Percentiles rank a stretch among this genome's conserved stretches.
phyloP scores from a whole-genome alignment of 2,329 filamentous ascomycete genomes.

The Lecanoromycetidae sp. region DNA sequence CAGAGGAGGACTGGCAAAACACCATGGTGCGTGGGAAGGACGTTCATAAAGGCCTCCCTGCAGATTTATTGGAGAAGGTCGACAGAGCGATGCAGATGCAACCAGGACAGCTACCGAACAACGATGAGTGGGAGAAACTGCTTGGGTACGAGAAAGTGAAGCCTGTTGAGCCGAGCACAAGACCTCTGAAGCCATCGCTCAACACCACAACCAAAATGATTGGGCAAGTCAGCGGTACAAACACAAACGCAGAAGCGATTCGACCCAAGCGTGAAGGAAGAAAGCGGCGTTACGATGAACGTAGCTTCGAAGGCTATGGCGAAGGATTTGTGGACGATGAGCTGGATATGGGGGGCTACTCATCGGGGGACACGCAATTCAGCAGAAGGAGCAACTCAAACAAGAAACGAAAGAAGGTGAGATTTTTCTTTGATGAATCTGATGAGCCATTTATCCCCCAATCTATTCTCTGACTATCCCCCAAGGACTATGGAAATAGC shows the following conservation, averaged over 20 bases:
- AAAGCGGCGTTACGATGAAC: constrained; percentile 38
- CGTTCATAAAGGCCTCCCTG: constrained; percentile 29
- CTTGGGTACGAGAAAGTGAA: constrained; percentile 36
- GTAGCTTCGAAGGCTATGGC: constrained; percentile 38
- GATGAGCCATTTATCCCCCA: constrained; percentile 15
- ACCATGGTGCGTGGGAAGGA: constrained; percentile 37
- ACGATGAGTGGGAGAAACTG: constrained; percentile 37
- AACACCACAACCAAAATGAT: constrained; percentile 21
- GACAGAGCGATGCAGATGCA: constrained; percentile 38
- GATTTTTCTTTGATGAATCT: background rate
- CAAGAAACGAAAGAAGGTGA: constrained; percentile 39
- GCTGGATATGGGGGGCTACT: constrained; percentile 31
- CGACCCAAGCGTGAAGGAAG: constrained; percentile 37
- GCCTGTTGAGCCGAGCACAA: constrained; percentile 26
- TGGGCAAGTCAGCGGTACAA: constrained; percentile 21
- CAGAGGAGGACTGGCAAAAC: constrained; percentile 40
- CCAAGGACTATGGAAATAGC: constrained; percentile 8
- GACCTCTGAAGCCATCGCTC: constrained; percentile 22
- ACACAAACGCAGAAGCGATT: constrained; percentile 23
- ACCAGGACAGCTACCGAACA: constrained; percentile 34
- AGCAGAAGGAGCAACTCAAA: constrained; percentile 26
- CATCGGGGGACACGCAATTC: constrained; percentile 28
- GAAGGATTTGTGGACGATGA: constrained; percentile 40
- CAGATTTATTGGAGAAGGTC: constrained; percentile 30
- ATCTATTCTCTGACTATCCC: constrained; percentile 20